Percentiles rank a stretch among this genome's conserved stretches.
These are phyloP conservation scores for Solioccasus polychromus DNA, from an alignment of 768 basidiomycete species.

Conservation along the genomic window DNA sequence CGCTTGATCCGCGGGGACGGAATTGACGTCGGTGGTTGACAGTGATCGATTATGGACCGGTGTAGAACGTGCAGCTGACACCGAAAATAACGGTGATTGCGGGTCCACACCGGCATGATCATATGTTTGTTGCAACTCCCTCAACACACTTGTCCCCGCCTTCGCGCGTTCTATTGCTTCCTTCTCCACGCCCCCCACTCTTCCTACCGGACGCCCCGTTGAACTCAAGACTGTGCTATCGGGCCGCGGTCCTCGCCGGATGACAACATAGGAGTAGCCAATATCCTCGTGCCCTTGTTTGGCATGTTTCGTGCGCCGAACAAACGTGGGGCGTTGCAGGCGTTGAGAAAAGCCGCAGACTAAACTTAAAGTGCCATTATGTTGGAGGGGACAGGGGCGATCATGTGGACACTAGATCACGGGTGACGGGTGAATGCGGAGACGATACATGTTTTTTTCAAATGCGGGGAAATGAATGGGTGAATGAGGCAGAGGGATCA, in stretches of 20 bases:
- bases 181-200: slow-evolving; percentile 30
- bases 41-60: slow-evolving; percentile 13
- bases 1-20: slow-evolving; percentile 23
- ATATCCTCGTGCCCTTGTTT: slow-evolving; percentile 82
- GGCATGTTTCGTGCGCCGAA: slow-evolving; percentile 86
- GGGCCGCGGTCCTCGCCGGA: slow-evolving; percentile 78
- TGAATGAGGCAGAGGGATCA: neutral
- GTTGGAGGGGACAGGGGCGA: slow-evolving; percentile 71
- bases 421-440: slow-evolving; percentile 1
- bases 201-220: slow-evolving; percentile 16
- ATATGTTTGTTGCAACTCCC: slow-evolving; percentile 24
- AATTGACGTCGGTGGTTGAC: slow-evolving; percentile 15
- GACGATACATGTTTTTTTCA: slow-evolving; percentile 11
- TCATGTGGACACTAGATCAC: slow-evolving; percentile 84
- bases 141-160: slow-evolving; percentile 14
- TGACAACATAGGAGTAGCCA: slow-evolving; percentile 86
- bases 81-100: slow-evolving; percentile 26
- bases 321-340: slow-evolving; percentile 80
- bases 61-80: slow-evolving; percentile 7
- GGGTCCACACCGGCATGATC: slow-evolving; percentile 16
- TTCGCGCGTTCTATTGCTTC: slow-evolving; percentile 29
- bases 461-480: slow-evolving; percentile 8
- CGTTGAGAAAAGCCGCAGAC: slow-evolving; percentile 87
- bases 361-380: slow-evolving; percentile 48
- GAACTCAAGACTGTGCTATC: slow-evolving; percentile 7